phyloP scores from a whole-genome alignment of 768 basidiomycete genomes.

The Phylloporus scabripes region DNA sequence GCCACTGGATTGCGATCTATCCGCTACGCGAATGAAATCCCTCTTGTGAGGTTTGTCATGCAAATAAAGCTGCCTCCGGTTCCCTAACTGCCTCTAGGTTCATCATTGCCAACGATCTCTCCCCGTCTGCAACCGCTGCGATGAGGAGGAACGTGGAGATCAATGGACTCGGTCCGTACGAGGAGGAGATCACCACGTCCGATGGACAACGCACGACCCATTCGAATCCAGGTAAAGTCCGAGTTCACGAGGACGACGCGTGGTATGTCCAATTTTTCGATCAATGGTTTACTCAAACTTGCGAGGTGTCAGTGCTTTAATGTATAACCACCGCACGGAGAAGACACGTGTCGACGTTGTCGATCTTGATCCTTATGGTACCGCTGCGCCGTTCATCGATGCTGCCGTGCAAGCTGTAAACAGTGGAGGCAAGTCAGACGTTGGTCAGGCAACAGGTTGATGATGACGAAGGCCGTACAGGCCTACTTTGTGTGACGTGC shows the following conservation, averaged over 20 bases:
- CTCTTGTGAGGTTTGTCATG: slow-evolving; percentile 67
- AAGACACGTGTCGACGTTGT: slow-evolving; percentile 80
- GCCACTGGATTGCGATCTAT: slow-evolving; percentile 95
- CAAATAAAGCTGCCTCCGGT: background rate
- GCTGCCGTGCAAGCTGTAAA: slow-evolving; percentile 84
- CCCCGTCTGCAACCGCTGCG: slow-evolving; percentile 71
- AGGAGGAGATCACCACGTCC: slow-evolving; percentile 17
- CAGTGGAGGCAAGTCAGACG: slow-evolving; percentile 69
- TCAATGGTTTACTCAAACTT: background rate
- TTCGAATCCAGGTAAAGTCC: slow-evolving; percentile 48
- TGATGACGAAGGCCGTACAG: slow-evolving; percentile 26
- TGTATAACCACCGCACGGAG: slow-evolving; percentile 84
- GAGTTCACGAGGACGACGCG: slow-evolving; percentile 90
- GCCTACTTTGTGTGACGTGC: slow-evolving; percentile 91
- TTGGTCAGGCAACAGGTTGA: background rate
- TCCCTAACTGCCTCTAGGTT: slow-evolving; percentile 54
- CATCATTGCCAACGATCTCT: slow-evolving; percentile 93
- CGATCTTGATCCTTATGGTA: slow-evolving; percentile 98
- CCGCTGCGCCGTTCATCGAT: slow-evolving; percentile 95
- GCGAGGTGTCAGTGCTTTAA: slow-evolving; percentile 55
- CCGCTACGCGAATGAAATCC: slow-evolving; percentile 96
- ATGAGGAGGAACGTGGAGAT: slow-evolving; percentile 83
- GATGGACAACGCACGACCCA: slow-evolving; percentile 9
- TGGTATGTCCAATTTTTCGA: slow-evolving; percentile 48
- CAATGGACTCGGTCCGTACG: slow-evolving; percentile 58